Conservation (phyloP, 2,329 filamentous ascomycete genomes). For the Colletotrichum sp. region DNA sequence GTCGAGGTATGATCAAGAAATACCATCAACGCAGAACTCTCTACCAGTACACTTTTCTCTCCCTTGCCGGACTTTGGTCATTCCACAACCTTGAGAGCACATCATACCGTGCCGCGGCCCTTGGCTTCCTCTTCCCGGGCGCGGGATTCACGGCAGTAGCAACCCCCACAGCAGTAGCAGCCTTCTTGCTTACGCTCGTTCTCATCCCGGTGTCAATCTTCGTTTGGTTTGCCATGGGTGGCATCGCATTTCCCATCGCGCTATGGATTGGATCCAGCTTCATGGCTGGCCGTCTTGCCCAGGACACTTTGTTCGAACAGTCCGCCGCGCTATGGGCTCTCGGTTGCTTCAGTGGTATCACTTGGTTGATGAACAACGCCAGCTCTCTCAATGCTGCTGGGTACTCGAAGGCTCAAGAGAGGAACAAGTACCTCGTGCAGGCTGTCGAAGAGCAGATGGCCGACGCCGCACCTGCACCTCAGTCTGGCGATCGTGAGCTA, state of each 20-base stretch:
- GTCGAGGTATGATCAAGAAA: background rate
- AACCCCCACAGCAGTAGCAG: background rate
- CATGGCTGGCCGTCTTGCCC: background rate
- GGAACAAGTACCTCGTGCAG: background rate
- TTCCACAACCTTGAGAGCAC: background rate
- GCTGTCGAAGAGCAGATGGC: background rate
- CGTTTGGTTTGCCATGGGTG: background rate
- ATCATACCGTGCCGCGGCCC: background rate
- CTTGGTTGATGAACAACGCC: background rate
- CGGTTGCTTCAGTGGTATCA: background rate
- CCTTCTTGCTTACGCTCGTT: background rate
- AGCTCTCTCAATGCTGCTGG: background rate
- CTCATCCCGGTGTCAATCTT: background rate
- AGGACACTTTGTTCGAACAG: background rate
- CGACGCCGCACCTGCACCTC: background rate
- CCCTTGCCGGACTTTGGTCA: background rate
- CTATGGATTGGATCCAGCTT: background rate
- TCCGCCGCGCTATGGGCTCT: background rate
- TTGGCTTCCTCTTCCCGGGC: background rate
- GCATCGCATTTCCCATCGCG: background rate
- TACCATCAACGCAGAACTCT: background rate
- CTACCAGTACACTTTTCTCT: background rate
- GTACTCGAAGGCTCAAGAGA: background rate
- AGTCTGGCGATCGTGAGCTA: background rate
- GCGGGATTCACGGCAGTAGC: background rate